Conservation (phyloP, 176 grass and related monocot species). For the Musa troglodytarum region DNA sequence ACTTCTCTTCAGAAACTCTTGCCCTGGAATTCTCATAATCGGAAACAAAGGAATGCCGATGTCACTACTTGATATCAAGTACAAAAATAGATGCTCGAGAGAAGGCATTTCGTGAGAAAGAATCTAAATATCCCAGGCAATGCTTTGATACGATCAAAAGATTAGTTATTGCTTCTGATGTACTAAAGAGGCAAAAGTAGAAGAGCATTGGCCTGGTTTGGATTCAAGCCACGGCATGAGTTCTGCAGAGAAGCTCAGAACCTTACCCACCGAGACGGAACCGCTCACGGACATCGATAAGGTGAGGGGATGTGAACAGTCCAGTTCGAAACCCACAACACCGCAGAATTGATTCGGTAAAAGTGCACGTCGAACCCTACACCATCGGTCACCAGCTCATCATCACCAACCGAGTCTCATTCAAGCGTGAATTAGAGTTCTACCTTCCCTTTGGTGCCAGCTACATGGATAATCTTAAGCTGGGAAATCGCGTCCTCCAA, state of each 20-base stretch:
- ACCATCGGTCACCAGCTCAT: neutral
- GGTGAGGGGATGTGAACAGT: constrained; percentile 78
- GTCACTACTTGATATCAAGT: neutral
- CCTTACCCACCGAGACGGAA: constrained; percentile 74
- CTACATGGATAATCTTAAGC: constrained; percentile 81
- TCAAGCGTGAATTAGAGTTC: neutral
- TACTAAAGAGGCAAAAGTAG: neutral
- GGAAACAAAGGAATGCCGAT: neutral
- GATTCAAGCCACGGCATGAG: neutral
- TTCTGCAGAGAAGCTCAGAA: neutral
- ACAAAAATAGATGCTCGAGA: neutral
- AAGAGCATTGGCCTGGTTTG: neutral
- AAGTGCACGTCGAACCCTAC: constrained; percentile 82
- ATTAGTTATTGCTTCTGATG: neutral
- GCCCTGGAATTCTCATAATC: constrained; percentile 32
- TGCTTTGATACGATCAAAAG: neutral
- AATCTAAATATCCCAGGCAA: neutral
- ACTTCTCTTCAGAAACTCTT: constrained; percentile 85
- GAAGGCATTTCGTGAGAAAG: too few relatives aligned
- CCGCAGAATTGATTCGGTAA: constrained; percentile 78
- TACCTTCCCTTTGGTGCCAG: constrained; percentile 93
- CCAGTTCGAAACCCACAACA: constrained; percentile 78
- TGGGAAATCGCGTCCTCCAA: constrained; percentile 51
- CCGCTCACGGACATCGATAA: constrained; percentile 84
- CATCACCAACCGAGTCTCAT: constrained; percentile 5